Conservation (phyloP, 2,329 filamentous ascomycete species). For the Alternaria conjuncta region DNA sequence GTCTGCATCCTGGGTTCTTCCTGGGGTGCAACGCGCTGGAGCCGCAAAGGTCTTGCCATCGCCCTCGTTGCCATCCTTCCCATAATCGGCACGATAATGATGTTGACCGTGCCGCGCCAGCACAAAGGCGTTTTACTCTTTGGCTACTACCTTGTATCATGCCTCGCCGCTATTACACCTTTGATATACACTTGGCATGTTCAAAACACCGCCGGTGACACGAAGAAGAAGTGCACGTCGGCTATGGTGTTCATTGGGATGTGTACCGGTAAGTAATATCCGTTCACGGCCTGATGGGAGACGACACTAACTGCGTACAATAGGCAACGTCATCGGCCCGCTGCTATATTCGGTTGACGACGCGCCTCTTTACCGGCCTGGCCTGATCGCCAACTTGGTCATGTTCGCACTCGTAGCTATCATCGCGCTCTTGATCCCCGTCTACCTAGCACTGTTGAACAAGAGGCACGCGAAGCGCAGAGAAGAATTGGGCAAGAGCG, state of each 20-base stretch:
- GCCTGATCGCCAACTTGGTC: conserved; percentile 43
- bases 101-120: conserved; percentile 56
- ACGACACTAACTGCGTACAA: background rate
- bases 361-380: conserved; percentile 44
- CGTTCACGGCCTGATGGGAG: background rate
- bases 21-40: conserved; percentile 58
- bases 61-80: conserved; percentile 59
- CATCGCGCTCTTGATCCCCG: conserved; percentile 35
- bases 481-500: conserved; percentile 39
- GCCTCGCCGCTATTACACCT: conserved; percentile 45
- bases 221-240: conserved; percentile 47
- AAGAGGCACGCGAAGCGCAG: conserved; percentile 39
- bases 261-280: conserved; percentile 28
- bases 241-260: conserved; percentile 47
- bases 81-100: conserved; percentile 58
- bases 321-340: conserved; percentile 46
- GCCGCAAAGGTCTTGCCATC: conserved; percentile 61
- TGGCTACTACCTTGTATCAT: conserved; percentile 59
- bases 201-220: conserved; percentile 48
- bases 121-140: conserved; percentile 59
- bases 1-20: conserved; percentile 58
- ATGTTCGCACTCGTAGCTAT: conserved; percentile 43
- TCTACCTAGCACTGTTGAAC: conserved; percentile 43
- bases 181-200: conserved; percentile 48
- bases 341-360: conserved; percentile 45